A percentile compares a stretch with the other conserved stretches of the same genome.
Evolutionary conservation across 257 asterid species (phyloP).

Genomic region (Solanum bulbocastanum): DNA sequence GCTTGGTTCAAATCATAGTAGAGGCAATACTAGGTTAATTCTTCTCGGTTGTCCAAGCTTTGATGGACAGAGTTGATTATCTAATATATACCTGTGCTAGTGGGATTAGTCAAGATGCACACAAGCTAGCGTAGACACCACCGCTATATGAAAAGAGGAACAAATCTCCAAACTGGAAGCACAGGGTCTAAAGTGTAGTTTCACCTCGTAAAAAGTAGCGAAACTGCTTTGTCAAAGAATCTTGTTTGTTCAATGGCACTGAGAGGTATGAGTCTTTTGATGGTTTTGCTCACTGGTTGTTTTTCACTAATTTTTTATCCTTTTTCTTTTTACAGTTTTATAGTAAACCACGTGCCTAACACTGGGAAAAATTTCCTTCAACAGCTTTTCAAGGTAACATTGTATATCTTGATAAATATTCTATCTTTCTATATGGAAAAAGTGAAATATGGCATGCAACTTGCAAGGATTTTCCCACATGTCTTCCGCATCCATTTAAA

Average conservation of each 20-base stretch:
- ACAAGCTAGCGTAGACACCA: not conserved
- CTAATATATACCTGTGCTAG: not conserved
- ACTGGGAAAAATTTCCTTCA: conserved; percentile 43
- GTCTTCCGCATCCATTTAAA: not conserved
- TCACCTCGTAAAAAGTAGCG: not conserved
- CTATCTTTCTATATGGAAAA: not conserved
- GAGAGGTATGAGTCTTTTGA: not conserved
- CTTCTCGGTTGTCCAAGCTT: not conserved
- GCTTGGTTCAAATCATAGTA: not conserved
- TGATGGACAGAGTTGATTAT: not conserved
- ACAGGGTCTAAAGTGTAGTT: not conserved
- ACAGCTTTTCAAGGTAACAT: conserved; percentile 47
- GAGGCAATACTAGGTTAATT: not conserved
- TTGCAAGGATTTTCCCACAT: not conserved
- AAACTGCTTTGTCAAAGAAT: not conserved
- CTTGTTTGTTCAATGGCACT: not conserved
- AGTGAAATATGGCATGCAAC: not conserved
- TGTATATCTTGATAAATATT: not conserved
- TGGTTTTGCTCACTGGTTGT: not conserved
- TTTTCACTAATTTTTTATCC: not conserved
- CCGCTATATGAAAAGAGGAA: not conserved
- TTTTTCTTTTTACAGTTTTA: conserved; percentile 32
- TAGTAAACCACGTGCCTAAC: conserved; percentile 37
- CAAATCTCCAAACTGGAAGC: not conserved
- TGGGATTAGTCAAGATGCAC: not conserved